phyloP scores from a whole-genome alignment of 108 stramenopile species.

The Pseudonitzschia multistriata region DNA sequence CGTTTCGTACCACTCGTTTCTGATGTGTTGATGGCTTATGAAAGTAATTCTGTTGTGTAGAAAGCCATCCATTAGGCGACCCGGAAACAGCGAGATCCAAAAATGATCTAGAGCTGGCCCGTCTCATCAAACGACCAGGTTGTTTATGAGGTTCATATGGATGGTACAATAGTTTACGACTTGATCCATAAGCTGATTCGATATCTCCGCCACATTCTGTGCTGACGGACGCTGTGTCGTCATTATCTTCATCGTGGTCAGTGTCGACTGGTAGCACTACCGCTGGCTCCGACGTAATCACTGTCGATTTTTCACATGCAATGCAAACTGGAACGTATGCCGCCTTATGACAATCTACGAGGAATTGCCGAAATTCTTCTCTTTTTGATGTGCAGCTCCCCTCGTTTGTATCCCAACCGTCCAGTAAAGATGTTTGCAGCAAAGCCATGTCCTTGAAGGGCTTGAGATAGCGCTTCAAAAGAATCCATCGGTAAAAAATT shows the following conservation, averaged over 20 bases:
- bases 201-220: background rate
- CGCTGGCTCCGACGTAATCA: constrained; percentile 78
- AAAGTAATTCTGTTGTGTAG: background rate
- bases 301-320: constrained; percentile 39
- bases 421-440: constrained; percentile 78
- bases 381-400: constrained; percentile 55
- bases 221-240: background rate
- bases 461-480: constrained; percentile 50
- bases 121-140: constrained; percentile 30
- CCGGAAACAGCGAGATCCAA: background rate
- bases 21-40: no score
- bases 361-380: constrained; percentile 74
- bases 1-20: background rate
- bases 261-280: constrained; percentile 52
- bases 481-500: constrained; percentile 49
- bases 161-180: background rate
- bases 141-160: constrained; percentile 24
- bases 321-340: constrained; percentile 90
- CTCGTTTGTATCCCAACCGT: constrained; percentile 74
- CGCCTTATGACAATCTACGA: constrained; percentile 88
- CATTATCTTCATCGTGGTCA: constrained; percentile 19
- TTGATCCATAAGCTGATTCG: background rate
- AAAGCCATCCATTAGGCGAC: background rate
- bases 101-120: background rate
- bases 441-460: constrained; percentile 78